Base-by-base conservation (phyloP, 1,284 basidiomycete species). In the Rhodotorula sp. region DNA sequence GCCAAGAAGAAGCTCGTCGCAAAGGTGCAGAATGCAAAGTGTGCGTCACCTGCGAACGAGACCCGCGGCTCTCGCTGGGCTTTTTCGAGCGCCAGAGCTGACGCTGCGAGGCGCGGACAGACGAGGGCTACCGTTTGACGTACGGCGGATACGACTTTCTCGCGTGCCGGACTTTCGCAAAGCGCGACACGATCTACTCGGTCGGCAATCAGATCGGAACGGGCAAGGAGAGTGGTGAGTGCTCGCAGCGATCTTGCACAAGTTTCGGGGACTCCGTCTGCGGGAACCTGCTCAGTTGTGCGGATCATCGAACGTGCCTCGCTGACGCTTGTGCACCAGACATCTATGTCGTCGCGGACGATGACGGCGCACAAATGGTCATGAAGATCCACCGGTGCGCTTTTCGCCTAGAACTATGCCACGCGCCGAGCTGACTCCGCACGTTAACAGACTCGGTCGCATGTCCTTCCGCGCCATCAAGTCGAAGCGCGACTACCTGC, bases 141-240 rank as follows among this genome's bases (percentile, higher is more conserved):
- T 99, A 99, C 80, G 96, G 97, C 58, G 96, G 96, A 4, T 95
- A 97, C 75, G 96, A 99, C 79, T 99, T 90, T 81, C 87, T 99
- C 34, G 93, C 97, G 16, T 91, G 99, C 84, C 88, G 93, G 55
- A 91, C 96, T 1, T 86, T 99, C 80, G 93, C 91, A 3, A 94
- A 95, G 81, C 84, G 94, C 68, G 92, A 92, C 75, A 88, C 91
- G 2, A 81, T 85, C 4, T 84, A 90, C 76, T 91, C 91, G 41
- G 92, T 99, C 48, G 97, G 96, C 19, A 96, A 97, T 80, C 93
- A 97, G 83, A 96, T 99, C 78, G 96, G 96, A 49, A 95, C 98
- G 42, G 96, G 96, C 42, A 99, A 99, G 83, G 97, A 99, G 83
- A 93, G 92, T 69, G 94, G 91, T 89, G 70, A 70, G 86, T 79